Conservation (phyloP, 192 early-diverging fungal genomes). For the Gonapodya prolifera region DNA sequence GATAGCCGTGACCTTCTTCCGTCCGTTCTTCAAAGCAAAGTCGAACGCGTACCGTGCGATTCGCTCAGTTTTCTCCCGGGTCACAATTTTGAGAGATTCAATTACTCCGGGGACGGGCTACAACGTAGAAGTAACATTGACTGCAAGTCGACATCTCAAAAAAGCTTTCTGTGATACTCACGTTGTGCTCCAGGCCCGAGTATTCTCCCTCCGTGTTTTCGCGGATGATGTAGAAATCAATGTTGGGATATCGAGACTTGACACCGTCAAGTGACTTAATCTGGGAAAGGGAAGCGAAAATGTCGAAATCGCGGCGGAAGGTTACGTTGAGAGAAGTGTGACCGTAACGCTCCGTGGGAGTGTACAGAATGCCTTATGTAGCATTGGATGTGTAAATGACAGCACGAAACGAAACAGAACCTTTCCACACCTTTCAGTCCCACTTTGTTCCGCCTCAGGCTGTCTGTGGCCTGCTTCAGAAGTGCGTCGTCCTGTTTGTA, state of each 20-base stretch:
- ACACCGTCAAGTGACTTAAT: conserved; percentile 83
- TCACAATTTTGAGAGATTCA: conserved; percentile 97
- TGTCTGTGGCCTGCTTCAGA: conserved; percentile 82
- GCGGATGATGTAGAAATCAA: conserved; percentile 98
- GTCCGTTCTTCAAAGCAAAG: conserved; percentile 91
- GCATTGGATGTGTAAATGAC: background rate
- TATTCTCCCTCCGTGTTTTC: conserved; percentile 99
- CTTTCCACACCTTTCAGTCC: conserved; percentile 75
- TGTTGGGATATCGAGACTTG: conserved; percentile 76
- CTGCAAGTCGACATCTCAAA: no score
- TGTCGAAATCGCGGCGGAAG: conserved; percentile 95
- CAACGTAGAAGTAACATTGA: background rate
- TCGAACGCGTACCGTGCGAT: conserved; percentile 98
- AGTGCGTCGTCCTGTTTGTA: conserved; percentile 63
- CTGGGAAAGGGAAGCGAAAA: conserved; percentile 89
- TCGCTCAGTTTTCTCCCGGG: conserved; percentile 92
- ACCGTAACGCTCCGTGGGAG: conserved; percentile 70
- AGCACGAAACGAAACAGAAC: conserved; percentile 2
- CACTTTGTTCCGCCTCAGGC: conserved; percentile 88
- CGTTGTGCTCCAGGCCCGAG: conserved; percentile 93
- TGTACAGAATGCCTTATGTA: conserved; percentile 43
- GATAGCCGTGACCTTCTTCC: conserved; percentile 96
- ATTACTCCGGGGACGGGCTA: conserved; percentile 94
- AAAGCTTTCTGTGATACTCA: conserved; percentile 14
- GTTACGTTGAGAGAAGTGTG: conserved; percentile 95